Evolutionary conservation across 768 basidiomycete genomes (phyloP).

Genomic region (Mycena amicta): DNA sequence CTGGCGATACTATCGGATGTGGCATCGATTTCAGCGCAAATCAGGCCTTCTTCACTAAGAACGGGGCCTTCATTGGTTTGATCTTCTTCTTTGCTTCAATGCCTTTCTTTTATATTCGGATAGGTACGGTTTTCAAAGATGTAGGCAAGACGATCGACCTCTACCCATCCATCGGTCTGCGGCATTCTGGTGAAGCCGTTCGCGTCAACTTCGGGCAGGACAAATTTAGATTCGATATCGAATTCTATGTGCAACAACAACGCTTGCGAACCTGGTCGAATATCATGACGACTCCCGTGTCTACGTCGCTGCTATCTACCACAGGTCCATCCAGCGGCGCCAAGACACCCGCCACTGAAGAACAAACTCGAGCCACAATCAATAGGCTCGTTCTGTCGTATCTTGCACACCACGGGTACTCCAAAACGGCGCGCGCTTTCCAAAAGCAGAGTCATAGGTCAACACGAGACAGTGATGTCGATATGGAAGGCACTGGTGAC

Average conservation of each 20-base stretch:
- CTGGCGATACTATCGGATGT: slow-evolving; percentile 87
- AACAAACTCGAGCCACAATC: slow-evolving; percentile 58
- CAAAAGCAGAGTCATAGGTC: slow-evolving; percentile 40
- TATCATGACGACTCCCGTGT: slow-evolving; percentile 61
- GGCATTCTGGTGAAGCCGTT: slow-evolving; percentile 75
- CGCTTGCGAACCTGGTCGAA: slow-evolving; percentile 66
- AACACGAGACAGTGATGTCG: slow-evolving; percentile 44
- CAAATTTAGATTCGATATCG: slow-evolving; percentile 89
- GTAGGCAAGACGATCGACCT: slow-evolving; percentile 67
- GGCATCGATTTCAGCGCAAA: slow-evolving; percentile 88
- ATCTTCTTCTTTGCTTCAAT: slow-evolving; percentile 2
- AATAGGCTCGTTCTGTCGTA: slow-evolving; percentile 79
- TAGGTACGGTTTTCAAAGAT: slow-evolving; percentile 73
- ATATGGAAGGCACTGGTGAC: slow-evolving; percentile 42
- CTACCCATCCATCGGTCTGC: slow-evolving; percentile 88
- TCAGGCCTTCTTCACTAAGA: slow-evolving; percentile 88
- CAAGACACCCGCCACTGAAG: slow-evolving; percentile 43
- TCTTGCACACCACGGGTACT: slow-evolving; percentile 84
- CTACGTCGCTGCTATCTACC: slow-evolving; percentile 35
- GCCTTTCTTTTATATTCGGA: slow-evolving; percentile 5
- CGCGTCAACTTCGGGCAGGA: slow-evolving; percentile 88
- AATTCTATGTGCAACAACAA: slow-evolving; percentile 76
- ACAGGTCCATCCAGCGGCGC: slow-evolving; percentile 22
- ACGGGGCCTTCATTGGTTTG: slow-evolving; percentile 70
- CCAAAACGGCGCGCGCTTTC: slow-evolving; percentile 69